phyloP scores from a whole-genome alignment of 2,329 filamentous ascomycete genomes.

The Macrophomina phaseolina region DNA sequence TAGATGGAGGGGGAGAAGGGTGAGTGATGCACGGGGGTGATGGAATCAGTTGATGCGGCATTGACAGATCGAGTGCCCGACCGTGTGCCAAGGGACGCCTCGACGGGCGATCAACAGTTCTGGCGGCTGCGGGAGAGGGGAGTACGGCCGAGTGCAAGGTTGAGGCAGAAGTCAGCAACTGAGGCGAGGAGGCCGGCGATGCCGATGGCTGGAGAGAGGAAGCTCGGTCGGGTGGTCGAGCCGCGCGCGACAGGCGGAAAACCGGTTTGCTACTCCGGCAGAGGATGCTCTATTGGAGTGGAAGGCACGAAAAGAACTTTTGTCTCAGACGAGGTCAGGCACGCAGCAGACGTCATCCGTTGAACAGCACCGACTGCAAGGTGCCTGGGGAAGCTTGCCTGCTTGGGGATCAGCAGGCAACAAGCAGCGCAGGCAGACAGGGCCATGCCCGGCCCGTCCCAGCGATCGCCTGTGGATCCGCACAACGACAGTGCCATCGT shows the following conservation, averaged over 20 bases:
- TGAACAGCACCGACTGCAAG: conserved; percentile 3
- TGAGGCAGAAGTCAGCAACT: conserved; percentile 1
- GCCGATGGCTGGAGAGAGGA: conserved; percentile 1
- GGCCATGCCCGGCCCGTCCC: conserved; percentile 18
- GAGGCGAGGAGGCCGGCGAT: conserved; percentile 17
- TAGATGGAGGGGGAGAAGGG: not conserved
- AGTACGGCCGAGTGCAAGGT: conserved; percentile 17
- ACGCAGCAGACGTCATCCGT: conserved; percentile 3
- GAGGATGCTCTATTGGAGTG: not conserved
- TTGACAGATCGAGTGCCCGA: not conserved
- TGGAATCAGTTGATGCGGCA: not conserved
- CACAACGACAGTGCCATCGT: not conserved
- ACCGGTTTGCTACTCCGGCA: conserved; percentile 4
- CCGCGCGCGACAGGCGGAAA: conserved; percentile 4
- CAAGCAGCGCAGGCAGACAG: not conserved
- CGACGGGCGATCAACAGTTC: not conserved
- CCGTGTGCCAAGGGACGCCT: not conserved
- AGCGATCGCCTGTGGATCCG: conserved; percentile 22
- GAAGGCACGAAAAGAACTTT: not conserved
- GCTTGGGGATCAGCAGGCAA: not conserved
- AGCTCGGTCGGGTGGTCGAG: not conserved
- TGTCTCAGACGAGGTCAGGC: not conserved
- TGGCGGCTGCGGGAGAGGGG: not conserved
- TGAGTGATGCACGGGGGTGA: not conserved
- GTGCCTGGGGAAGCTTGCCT: not conserved